Percentiles rank a stretch among this genome's conserved stretches.
phyloP scores from a whole-genome alignment of 345 rosid species.

The Dipteronia sinensis region DNA sequence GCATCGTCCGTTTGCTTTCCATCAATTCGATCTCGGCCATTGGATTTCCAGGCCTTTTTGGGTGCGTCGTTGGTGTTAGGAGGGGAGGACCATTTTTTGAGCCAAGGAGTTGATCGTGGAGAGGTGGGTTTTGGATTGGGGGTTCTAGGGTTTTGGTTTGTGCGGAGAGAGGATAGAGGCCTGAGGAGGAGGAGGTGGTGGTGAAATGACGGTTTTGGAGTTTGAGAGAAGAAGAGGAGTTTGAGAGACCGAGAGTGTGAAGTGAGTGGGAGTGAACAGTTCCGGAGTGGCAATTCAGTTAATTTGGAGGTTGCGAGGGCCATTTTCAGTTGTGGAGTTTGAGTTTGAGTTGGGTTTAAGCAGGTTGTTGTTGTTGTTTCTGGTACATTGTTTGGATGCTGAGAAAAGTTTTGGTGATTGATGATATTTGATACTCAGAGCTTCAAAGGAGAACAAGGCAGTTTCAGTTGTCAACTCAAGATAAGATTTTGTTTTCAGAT shows the following conservation, averaged over 20 bases:
- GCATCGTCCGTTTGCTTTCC: slow-evolving; percentile 28
- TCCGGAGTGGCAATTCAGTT: slow-evolving; percentile 71
- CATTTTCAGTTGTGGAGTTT: slow-evolving; percentile 34
- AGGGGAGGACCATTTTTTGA: slow-evolving; percentile 41
- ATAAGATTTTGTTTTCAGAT: slow-evolving; percentile 35
- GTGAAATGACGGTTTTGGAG: slow-evolving; percentile 40
- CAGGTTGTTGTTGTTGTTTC: background rate
- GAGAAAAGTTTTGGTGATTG: slow-evolving; percentile 27
- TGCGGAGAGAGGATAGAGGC: slow-evolving; percentile 42
- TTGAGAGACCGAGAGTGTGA: slow-evolving; percentile 48
- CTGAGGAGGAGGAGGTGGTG: slow-evolving; percentile 21
- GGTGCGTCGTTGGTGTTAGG: slow-evolving; percentile 1
- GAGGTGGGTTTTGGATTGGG: slow-evolving; percentile 31
- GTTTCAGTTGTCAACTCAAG: slow-evolving; percentile 15
- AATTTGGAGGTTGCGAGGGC: slow-evolving; percentile 53
- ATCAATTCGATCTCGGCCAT: slow-evolving; percentile 26
- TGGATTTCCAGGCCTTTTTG: slow-evolving; percentile 21
- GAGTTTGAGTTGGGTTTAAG: background rate
- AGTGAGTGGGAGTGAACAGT: slow-evolving; percentile 43
- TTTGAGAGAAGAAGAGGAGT: slow-evolving; percentile 40
- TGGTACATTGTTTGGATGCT: slow-evolving; percentile 31
- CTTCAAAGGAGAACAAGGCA: slow-evolving; percentile 15
- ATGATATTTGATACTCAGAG: slow-evolving; percentile 19
- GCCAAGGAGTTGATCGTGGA: slow-evolving; percentile 49
- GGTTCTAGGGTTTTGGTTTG: slow-evolving; percentile 37